Evolutionary conservation across 179 eudicot species (phyloP), one percentile per base, ranked within the genome.

Genomic region (Amaranthus tricolor): DNA sequence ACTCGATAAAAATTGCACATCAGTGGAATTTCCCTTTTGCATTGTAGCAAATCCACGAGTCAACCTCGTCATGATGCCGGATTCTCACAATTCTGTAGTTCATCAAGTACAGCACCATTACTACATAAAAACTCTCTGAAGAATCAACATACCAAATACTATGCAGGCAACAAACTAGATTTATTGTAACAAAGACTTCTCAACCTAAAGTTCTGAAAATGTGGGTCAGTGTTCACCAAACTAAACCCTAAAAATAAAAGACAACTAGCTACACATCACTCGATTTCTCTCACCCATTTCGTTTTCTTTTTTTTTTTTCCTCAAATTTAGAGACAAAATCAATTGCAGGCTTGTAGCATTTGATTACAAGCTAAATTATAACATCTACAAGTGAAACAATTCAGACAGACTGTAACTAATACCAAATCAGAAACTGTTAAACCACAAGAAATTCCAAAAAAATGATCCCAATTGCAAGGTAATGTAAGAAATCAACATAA

Each of bases 1-100:
- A 58, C 82, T 85, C 51, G 91, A 81, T 56, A 83, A 83, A 79
- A 94, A 94, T 20, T 81, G 87, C 75, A 89, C 98, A 75, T 92
- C 97, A 0, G 90, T 84, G 4, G 97, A 86, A 52, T 85, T 86
- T 62, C 84, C 88, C 82, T 74, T 89, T 67, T 86, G 86, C 88
- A 90, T 83, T 16, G 91, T 79, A 7, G 81, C 83, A 78, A 81
- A 86, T 71, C 83, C 91, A 65, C 85, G 88, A 68, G 83, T 84
- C 52, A 90, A 71, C 86, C 91, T 85, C 79, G 91, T 90, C 96
- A 90, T 90, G 72, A 55, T 80, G 72, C 59, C 61, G 31, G 50
- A 58, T 54, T 65, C 53, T 60, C 73, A 58, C 59, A 43, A 62
- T 62, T 67, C 87, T 84, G 80, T 68, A 17, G 65, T n/a, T 47